Evolutionary conservation across 345 rosid genomes (phyloP), one percentile per base, ranked within the genome.

Genomic region (Mallotus nudiflorus): DNA sequence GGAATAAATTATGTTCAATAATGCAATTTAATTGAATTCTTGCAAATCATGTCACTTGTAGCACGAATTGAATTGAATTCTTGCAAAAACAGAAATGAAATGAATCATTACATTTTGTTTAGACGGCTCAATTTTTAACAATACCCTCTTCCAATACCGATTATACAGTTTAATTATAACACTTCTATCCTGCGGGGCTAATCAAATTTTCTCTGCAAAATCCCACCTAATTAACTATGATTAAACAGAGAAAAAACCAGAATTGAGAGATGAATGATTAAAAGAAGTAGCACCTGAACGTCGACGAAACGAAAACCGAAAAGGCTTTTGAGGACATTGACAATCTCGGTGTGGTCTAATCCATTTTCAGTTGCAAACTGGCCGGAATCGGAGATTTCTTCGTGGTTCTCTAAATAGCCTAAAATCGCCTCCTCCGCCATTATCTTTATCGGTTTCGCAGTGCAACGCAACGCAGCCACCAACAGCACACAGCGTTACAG

Each of bases 361-460:
- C 81, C 84, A 7, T 44, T 75, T 48, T 83, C 85, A 22, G 76
- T 68, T 0, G 96, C 85, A 82, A 91, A 91, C 25, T 71, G 62
- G 37, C 91, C 97, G 9, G 97, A 91, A 73, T 89, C 90, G 0
- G 80, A 20, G 73, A 94, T 89, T 75, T 77, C 84, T 4, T 85
- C 89, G 65, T 77, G 82, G 27, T 55, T 72, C 42, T 75, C 70
- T 52, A 94, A 77, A 61, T 79, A 89, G 45, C 89, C 78, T 56
- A 91, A 77, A 40, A 94, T 84, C 24, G 88, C 87, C 64, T 86
- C 93, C 82, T 91, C 97, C 80, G 91, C 96, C 91, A 82, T 85
- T 29, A 11, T 35, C 33, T 18, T 29, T 22, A 33, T 35, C 16
- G 5, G 1, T 19, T 64, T 40, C n/a, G n/a, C n/a, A n/a, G n/a